Evolutionary conservation across 495 filamentous ascomycete genomes (phyloP).

Genomic region (Cairneyella variabilis): DNA sequence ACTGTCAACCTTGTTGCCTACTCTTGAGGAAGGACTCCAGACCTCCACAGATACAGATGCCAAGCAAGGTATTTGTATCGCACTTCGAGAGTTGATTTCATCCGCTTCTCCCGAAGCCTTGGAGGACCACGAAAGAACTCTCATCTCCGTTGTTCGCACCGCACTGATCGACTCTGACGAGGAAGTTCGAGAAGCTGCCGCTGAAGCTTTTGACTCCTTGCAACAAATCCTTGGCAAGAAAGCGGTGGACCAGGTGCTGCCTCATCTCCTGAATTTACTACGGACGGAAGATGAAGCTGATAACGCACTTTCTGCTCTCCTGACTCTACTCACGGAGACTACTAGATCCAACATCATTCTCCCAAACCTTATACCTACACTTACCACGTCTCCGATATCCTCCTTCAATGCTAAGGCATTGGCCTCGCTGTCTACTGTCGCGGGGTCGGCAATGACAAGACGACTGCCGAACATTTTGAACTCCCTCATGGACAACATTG

Average conservation of each 20-base stretch:
- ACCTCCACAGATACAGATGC: constrained; percentile 87
- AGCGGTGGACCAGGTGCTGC: constrained; percentile 90
- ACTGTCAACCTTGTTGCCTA: constrained; percentile 79
- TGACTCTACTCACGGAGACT: constrained; percentile 90
- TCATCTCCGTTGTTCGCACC: constrained; percentile 90
- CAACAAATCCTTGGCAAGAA: constrained; percentile 92
- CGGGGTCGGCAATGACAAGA: constrained; percentile 82
- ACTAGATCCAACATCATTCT: constrained; percentile 94
- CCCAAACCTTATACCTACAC: constrained; percentile 89
- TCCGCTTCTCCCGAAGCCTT: constrained; percentile 87
- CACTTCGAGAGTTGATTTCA: constrained; percentile 84
- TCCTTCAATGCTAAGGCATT: constrained; percentile 92
- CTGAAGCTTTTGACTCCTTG: constrained; percentile 92
- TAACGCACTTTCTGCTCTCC: constrained; percentile 84
- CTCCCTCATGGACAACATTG: constrained; percentile 86
- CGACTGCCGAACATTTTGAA: constrained; percentile 86
- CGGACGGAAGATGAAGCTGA: constrained; percentile 81
- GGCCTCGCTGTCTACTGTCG: constrained; percentile 88
- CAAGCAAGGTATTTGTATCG: constrained; percentile 96
- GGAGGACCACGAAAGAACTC: constrained; percentile 90
- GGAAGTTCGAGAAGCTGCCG: constrained; percentile 91
- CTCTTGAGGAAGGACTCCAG: constrained; percentile 88
- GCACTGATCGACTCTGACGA: constrained; percentile 86
- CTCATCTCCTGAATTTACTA: constrained; percentile 82
- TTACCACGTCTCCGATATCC: constrained; percentile 85